Evolutionary conservation across 2,329 filamentous ascomycete species (phyloP).

Genomic region (Thelonectria rubi): DNA sequence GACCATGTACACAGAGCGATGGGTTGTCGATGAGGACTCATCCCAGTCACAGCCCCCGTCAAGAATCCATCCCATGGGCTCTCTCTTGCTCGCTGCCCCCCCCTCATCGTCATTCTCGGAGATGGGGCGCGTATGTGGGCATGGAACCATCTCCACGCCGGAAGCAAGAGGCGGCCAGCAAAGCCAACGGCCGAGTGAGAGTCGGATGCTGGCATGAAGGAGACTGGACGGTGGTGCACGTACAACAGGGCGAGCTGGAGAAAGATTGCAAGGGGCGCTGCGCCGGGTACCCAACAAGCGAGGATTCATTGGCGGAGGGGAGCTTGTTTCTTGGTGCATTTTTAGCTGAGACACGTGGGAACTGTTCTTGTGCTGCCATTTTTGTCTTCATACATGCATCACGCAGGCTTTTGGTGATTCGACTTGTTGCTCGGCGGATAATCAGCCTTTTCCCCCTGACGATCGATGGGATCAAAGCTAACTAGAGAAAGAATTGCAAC

Average conservation of each 20-base stretch:
- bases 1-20: conserved; percentile 10
- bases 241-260: background rate
- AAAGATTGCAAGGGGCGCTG: conserved; percentile 21
- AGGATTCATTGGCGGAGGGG: background rate
- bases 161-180: background rate
- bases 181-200: conserved; percentile 2
- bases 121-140: background rate
- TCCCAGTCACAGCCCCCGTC: background rate
- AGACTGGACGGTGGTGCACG: conserved; percentile 1
- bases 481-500: background rate
- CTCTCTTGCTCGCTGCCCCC: conserved; percentile 1
- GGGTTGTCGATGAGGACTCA: background rate
- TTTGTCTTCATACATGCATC: too few relatives aligned
- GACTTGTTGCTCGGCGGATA: background rate
- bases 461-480: background rate
- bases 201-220: conserved; percentile 3
- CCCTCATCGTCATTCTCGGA: conserved; percentile 2
- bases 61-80: background rate
- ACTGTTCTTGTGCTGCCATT: background rate
- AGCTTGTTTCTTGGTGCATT: background rate
- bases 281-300: background rate
- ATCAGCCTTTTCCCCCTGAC: conserved; percentile 17
- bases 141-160: background rate
- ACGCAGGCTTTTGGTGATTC: background rate
- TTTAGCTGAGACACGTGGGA: background rate